Percentiles rank a stretch among this genome's conserved stretches.
Evolutionary conservation across 2,329 filamentous ascomycete genomes (phyloP).

Genomic region (Aspergillus neotritici): DNA sequence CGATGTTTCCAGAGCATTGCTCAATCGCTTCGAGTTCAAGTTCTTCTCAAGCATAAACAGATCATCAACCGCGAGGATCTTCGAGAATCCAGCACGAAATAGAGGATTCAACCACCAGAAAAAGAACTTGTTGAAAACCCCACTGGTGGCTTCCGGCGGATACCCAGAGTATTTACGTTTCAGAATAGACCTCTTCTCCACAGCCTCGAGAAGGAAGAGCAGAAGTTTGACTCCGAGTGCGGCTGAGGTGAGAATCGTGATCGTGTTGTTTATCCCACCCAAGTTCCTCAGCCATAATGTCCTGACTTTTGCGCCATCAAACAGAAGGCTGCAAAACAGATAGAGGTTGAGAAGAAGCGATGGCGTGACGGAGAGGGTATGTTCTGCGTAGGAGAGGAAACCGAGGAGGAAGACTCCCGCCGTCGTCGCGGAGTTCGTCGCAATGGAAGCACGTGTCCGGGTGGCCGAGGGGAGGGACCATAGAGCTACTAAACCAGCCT

Average conservation of each 20-base stretch:
- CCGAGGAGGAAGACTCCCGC: constrained; percentile 28
- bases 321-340: constrained; percentile 41
- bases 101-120: constrained; percentile 53
- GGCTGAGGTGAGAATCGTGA: constrained; percentile 41
- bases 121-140: constrained; percentile 44
- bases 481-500: constrained; percentile 34
- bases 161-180: constrained; percentile 33
- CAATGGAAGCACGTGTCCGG: constrained; percentile 32
- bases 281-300: constrained; percentile 38
- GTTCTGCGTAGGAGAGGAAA: constrained; percentile 45
- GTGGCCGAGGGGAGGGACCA: constrained; percentile 30
- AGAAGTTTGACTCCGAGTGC: constrained; percentile 40
- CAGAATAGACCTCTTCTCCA: constrained; percentile 42
- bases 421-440: constrained; percentile 27
- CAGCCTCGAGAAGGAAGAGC: constrained; percentile 42
- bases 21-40: constrained; percentile 38
- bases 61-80: constrained; percentile 40
- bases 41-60: constrained; percentile 44
- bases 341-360: constrained; percentile 47
- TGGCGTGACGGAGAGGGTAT: constrained; percentile 41
- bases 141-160: constrained; percentile 49
- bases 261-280: constrained; percentile 25
- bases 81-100: constrained; percentile 46
- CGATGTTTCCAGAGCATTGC: constrained; percentile 30
- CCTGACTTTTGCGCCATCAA: constrained; percentile 44